These are phyloP conservation scores for Tricholoma hemisulphureum DNA, from an alignment of 768 basidiomycete genomes.

Conservation along the genomic window DNA sequence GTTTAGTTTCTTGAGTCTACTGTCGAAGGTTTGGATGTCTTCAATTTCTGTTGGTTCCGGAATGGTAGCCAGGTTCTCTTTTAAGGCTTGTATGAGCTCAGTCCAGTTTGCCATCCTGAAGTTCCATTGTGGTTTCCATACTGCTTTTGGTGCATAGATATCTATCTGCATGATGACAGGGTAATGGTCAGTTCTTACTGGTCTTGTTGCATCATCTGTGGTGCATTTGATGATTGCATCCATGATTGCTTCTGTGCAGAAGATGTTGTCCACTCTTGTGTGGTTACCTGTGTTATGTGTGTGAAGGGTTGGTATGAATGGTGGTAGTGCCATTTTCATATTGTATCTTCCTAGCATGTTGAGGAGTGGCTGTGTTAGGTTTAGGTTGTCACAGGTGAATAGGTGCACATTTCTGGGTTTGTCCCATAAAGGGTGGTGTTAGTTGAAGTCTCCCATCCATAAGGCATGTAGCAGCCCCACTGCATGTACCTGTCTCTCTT, in stretches of 20 bases:
- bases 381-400: no score
- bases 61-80: not conserved
- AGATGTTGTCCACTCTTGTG: no score
- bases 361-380: no score
- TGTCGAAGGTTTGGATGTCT: not conserved
- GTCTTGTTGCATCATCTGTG: no score
- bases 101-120: not conserved
- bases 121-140: not conserved
- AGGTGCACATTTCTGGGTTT: no score
- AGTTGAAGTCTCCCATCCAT: no score
- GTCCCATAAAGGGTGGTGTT: no score
- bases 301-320: slow-evolving; percentile 24
- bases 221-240: no score
- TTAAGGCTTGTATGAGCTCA: not conserved
- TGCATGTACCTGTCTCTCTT: slow-evolving; percentile 7
- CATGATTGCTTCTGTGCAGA: no score
- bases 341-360: no score
- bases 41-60: not conserved
- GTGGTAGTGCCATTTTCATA: slow-evolving; percentile 25
- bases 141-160: not conserved
- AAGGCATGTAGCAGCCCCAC: not conserved
- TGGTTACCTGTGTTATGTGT: slow-evolving; percentile 17
- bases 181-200: no score
- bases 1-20: not conserved
- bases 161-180: slow-evolving; percentile 7